Percentiles rank a stretch among this genome's conserved stretches.
Conservation (phyloP, 2,329 filamentous ascomycete genomes). For the Trichoderma sp. region DNA sequence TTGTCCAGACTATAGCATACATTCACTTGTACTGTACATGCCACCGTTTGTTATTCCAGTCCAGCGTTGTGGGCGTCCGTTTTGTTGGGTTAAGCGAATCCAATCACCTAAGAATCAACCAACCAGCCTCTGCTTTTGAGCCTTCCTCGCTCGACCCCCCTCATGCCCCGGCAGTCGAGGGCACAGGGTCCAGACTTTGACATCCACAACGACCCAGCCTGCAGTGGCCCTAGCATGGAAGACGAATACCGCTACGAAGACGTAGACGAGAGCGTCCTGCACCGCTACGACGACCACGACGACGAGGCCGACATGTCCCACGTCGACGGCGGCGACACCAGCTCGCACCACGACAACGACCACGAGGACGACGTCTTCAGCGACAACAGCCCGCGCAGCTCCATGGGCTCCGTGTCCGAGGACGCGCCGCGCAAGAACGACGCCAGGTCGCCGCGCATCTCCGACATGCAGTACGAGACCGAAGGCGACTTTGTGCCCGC, state of each 20-base stretch:
- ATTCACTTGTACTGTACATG: neutral
- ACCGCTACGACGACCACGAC: neutral
- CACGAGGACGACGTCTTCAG: slow-evolving; percentile 61
- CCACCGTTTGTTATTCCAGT: neutral
- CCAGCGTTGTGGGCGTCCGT: neutral
- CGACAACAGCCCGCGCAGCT: slow-evolving; percentile 59
- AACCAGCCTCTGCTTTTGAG: neutral
- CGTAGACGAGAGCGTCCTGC: slow-evolving; percentile 2
- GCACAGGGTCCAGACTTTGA: slow-evolving; percentile 46
- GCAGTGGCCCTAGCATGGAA: slow-evolving; percentile 36
- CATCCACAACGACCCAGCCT: slow-evolving; percentile 52
- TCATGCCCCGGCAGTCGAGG: slow-evolving; percentile 15
- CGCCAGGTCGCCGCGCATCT: slow-evolving; percentile 47
- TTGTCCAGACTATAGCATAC: neutral
- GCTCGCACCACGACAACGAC: slow-evolving; percentile 53
- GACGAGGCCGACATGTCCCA: slow-evolving; percentile 17
- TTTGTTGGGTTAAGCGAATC: slow-evolving; percentile 5
- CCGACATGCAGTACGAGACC: slow-evolving; percentile 51
- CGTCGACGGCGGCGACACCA: slow-evolving; percentile 43
- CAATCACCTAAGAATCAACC: slow-evolving; percentile 2
- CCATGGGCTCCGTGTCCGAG: slow-evolving; percentile 52
- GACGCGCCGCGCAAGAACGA: slow-evolving; percentile 39
- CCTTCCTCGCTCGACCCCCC: neutral
- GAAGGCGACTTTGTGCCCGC: slow-evolving; percentile 54
- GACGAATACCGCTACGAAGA: slow-evolving; percentile 22